These are phyloP conservation scores for Candida xyloterini DNA, from an alignment of 805 yeast species.

Conservation along the genomic window DNA sequence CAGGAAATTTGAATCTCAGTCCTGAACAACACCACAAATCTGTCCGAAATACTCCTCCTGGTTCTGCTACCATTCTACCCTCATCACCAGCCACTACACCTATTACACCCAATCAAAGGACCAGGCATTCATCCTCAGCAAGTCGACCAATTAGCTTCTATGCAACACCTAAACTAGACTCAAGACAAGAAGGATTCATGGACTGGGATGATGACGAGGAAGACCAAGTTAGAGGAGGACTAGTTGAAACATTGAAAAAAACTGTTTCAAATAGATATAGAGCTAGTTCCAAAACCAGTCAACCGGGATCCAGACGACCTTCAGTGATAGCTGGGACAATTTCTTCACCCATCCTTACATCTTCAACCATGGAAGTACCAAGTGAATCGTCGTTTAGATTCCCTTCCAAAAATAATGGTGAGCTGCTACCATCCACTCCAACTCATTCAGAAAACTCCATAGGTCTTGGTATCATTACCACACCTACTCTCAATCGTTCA, in stretches of 20 bases:
- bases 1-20: not conserved
- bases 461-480: too few relatives aligned
- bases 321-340: not conserved
- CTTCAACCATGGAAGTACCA: not conserved
- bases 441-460: not conserved
- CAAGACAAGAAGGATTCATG: not conserved
- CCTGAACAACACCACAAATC: too few relatives aligned
- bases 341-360: not conserved
- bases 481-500: not conserved
- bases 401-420: slow-evolving; percentile 1
- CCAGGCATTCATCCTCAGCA: not conserved
- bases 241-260: too few relatives aligned
- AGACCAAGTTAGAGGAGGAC: not conserved
- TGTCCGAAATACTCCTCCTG: not conserved
- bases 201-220: not conserved
- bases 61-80: slow-evolving; percentile 1
- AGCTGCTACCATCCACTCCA: slow-evolving; percentile 2
- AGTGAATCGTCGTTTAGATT: not conserved
- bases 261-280: not conserved
- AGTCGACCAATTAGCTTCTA: not conserved
- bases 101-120: not conserved
- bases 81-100: not conserved
- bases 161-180: slow-evolving; percentile 9
- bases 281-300: slow-evolving; percentile 1
- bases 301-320: slow-evolving; percentile 1